Evolutionary conservation across 202 grass and related monocot species (phyloP).

Genomic region (Panicum virgatum): DNA sequence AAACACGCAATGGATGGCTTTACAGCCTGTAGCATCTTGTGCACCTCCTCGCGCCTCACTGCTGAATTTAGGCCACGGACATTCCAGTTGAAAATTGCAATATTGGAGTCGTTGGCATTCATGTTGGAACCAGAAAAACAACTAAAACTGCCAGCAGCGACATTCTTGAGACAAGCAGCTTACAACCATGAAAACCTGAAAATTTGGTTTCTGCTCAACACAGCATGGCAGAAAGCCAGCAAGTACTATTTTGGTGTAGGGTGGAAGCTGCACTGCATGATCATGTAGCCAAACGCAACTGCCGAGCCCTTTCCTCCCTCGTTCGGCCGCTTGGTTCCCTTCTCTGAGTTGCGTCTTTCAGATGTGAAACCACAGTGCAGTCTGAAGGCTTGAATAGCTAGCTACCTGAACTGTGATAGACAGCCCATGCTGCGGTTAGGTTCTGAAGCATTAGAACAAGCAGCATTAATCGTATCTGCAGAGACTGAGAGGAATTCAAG

Average conservation of each 20-base stretch:
- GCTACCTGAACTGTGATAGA: background rate
- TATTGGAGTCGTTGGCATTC: no score
- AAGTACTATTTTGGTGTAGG: background rate
- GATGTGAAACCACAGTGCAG: background rate
- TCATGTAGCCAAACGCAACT: background rate
- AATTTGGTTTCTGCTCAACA: background rate
- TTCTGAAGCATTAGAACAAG: slow-evolving; percentile 13
- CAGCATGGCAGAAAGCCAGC: background rate
- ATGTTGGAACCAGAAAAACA: no score
- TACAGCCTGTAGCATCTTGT: no score
- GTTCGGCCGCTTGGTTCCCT: background rate
- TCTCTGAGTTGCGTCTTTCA: background rate
- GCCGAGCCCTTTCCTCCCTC: background rate
- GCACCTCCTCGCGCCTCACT: no score
- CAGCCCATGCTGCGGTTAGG: background rate
- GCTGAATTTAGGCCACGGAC: no score
- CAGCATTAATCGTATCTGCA: background rate
- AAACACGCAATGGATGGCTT: no score
- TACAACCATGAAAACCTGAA: background rate
- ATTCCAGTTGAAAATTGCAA: no score
- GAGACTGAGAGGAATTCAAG: slow-evolving; percentile 9
- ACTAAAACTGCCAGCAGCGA: no score
- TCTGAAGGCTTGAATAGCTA: background rate
- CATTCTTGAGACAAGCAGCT: no score
- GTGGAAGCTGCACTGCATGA: background rate